Percentiles rank a stretch among this genome's conserved stretches.
phyloP scores from a whole-genome alignment of 78 protist species.

The Goniomonas avonlea region DNA sequence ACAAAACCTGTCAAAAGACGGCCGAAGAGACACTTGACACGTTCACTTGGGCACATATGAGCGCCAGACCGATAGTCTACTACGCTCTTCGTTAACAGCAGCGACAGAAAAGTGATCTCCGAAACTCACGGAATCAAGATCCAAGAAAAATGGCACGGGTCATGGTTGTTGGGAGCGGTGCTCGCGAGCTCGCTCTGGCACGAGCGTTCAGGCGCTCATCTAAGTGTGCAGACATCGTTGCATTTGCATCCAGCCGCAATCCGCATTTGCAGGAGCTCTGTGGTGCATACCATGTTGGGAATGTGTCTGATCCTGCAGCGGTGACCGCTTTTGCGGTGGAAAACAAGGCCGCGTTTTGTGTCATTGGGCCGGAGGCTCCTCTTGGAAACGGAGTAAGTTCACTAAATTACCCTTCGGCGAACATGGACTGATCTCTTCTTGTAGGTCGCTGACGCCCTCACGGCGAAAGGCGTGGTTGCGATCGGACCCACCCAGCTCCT shows the following conservation, averaged over 20 bases:
- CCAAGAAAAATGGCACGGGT: not conserved
- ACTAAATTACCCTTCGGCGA: too few relatives aligned
- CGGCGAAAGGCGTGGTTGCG: not conserved
- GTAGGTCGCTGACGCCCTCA: not conserved
- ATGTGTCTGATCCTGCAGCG: not conserved
- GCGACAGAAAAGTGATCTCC: too few relatives aligned
- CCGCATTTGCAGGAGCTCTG: not conserved
- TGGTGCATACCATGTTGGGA: not conserved
- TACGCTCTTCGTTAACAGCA: too few relatives aligned
- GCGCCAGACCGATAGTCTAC: too few relatives aligned
- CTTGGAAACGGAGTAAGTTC: not conserved
- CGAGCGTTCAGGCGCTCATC: not conserved
- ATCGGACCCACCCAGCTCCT: not conserved
- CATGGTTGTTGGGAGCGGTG: not conserved
- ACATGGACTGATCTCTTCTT: too few relatives aligned
- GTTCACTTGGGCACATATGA: too few relatives aligned
- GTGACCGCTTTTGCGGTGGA: not conserved
- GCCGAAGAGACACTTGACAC: too few relatives aligned
- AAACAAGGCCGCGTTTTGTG: not conserved
- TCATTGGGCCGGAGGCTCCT: constrained; percentile 11
- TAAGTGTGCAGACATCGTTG: not conserved
- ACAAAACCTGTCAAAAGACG: too few relatives aligned
- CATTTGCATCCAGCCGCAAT: not conserved
- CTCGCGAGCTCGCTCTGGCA: not conserved
- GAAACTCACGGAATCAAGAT: too few relatives aligned